Percentiles rank a stretch among this genome's conserved stretches.
Conservation (phyloP, 768 basidiomycete genomes). For the Suillus cothurnatus region DNA sequence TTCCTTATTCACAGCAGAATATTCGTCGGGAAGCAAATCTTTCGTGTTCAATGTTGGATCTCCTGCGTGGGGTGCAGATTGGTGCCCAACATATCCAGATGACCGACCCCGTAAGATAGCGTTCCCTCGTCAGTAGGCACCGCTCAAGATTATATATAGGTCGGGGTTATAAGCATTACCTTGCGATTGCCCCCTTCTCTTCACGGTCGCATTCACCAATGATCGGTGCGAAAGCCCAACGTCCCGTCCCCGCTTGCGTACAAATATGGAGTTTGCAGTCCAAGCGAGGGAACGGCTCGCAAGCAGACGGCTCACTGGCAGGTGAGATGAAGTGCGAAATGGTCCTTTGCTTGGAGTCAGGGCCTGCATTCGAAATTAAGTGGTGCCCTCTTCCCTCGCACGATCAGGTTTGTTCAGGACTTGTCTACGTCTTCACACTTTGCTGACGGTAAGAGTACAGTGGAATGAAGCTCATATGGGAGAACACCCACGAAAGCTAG, state of each 20-base stretch:
- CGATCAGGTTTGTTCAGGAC: slow-evolving; percentile 46
- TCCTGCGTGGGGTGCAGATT: slow-evolving; percentile 89
- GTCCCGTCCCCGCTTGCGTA: slow-evolving; percentile 66
- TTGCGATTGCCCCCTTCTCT: slow-evolving; percentile 80
- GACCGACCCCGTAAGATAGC: slow-evolving; percentile 52
- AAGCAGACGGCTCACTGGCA: slow-evolving; percentile 15
- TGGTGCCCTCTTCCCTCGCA: slow-evolving; percentile 94
- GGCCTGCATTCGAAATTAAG: slow-evolving; percentile 77
- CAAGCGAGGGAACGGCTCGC: slow-evolving; percentile 26
- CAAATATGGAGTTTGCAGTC: slow-evolving; percentile 80
- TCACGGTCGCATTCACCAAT: slow-evolving; percentile 63
- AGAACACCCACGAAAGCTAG: slow-evolving; percentile 58
- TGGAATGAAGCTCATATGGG: slow-evolving; percentile 23
- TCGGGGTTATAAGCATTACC: slow-evolving; percentile 67
- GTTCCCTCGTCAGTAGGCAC: neutral
- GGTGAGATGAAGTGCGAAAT: slow-evolving; percentile 71
- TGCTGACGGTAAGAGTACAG: slow-evolving; percentile 17
- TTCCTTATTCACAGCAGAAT: slow-evolving; percentile 50
- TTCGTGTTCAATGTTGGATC: slow-evolving; percentile 86
- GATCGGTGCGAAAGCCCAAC: slow-evolving; percentile 59
- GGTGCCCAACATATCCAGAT: slow-evolving; percentile 80
- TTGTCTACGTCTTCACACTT: neutral
- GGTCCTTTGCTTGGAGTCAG: slow-evolving; percentile 82
- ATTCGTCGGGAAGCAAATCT: slow-evolving; percentile 57
- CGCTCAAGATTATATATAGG: slow-evolving; percentile 36